Conservation (phyloP, 116 monocot species). For the Trichopus zeylanicus region DNA sequence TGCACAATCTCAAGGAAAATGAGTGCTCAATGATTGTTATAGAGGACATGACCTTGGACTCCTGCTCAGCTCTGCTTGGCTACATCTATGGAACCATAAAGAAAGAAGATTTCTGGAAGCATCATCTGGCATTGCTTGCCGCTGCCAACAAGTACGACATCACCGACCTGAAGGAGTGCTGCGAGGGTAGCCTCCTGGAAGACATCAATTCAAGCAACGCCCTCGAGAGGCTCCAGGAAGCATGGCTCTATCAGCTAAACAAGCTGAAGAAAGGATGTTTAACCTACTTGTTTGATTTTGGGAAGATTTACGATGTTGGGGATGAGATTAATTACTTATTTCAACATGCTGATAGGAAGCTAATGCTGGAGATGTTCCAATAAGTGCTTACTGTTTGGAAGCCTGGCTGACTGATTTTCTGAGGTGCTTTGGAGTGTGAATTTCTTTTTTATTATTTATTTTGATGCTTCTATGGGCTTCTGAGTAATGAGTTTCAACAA, state of each 20-base stretch:
- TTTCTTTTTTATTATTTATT: not conserved
- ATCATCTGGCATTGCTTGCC: slow-evolving; percentile 48
- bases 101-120: slow-evolving; percentile 65
- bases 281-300: slow-evolving; percentile 67
- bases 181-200: slow-evolving; percentile 75
- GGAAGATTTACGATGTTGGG: slow-evolving; percentile 71
- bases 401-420: slow-evolving; percentile 19
- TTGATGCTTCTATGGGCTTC: not conserved
- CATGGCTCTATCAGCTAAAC: slow-evolving; percentile 74
- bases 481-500: not conserved
- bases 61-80: slow-evolving; percentile 46
- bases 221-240: slow-evolving; percentile 63
- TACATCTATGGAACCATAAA: slow-evolving; percentile 73
- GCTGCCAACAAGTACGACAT: slow-evolving; percentile 83
- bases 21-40: slow-evolving; percentile 55
- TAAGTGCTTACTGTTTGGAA: slow-evolving; percentile 74
- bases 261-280: slow-evolving; percentile 70
- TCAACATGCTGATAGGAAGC: slow-evolving; percentile 52
- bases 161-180: slow-evolving; percentile 54
- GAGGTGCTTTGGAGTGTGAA: not conserved
- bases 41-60: slow-evolving; percentile 54
- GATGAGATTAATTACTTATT: slow-evolving; percentile 66
- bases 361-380: slow-evolving; percentile 86
- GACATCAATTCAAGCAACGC: slow-evolving; percentile 65
- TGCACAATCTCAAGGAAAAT: slow-evolving; percentile 66